Evolutionary conservation across 257 asterid genomes (phyloP).

Genomic region (Solanum appendiculatum): DNA sequence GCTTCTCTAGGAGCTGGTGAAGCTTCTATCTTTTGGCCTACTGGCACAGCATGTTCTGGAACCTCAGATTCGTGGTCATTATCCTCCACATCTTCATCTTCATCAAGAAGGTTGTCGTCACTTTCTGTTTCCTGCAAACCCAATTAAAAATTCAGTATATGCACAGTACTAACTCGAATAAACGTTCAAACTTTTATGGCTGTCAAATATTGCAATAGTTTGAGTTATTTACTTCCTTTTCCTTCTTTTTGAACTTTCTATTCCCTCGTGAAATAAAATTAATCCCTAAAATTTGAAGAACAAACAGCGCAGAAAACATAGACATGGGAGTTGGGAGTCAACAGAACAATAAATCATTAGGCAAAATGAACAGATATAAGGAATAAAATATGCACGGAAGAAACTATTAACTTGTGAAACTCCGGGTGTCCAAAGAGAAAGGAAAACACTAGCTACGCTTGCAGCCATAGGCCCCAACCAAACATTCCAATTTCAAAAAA

Average conservation of each 20-base stretch:
- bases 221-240: neutral
- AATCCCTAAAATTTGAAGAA: neutral
- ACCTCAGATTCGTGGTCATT: constrained; percentile 60
- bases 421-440: neutral
- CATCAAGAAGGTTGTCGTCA: constrained; percentile 35
- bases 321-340: neutral
- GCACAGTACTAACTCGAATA: neutral
- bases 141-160: neutral
- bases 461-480: neutral
- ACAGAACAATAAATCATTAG: neutral
- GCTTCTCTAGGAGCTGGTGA: constrained; percentile 53
- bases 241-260: neutral
- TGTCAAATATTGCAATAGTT: neutral
- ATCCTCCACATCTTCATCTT: constrained; percentile 64
- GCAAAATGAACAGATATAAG: neutral
- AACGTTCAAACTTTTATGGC: neutral
- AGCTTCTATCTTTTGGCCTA: neutral
- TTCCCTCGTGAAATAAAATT: neutral
- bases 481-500: neutral
- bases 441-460: neutral
- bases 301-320: neutral
- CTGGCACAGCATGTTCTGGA: constrained; percentile 38
- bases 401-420: neutral
- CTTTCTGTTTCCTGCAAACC: constrained; percentile 32
- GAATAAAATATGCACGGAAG: neutral